Evolutionary conservation across 495 filamentous ascomycete genomes (phyloP).

Genomic region (Hypomontagnella submonticulosa): DNA sequence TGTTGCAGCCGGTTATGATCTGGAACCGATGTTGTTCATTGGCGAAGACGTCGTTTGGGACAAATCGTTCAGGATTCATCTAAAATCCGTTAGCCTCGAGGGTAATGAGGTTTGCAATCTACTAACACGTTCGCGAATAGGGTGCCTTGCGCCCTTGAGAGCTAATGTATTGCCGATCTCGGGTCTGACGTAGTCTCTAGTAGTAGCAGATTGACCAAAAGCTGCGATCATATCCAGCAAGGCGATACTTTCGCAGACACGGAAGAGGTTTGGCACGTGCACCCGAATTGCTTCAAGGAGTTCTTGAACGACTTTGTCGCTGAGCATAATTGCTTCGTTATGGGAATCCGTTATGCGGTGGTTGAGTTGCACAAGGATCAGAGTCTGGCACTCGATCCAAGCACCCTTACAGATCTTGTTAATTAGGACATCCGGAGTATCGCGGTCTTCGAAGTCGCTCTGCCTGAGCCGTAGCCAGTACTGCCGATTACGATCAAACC

Average conservation of each 20-base stretch:
- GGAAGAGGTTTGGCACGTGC: conserved; percentile 77
- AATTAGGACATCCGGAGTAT: conserved; percentile 77
- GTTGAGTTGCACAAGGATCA: conserved; percentile 81
- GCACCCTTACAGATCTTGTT: conserved; percentile 79
- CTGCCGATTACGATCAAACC: conserved; percentile 78
- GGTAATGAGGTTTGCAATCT: not conserved
- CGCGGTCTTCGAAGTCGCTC: conserved; percentile 69
- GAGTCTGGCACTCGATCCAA: conserved; percentile 84
- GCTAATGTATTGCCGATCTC: conserved; percentile 78
- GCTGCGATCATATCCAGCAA: conserved; percentile 90
- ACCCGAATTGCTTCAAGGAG: conserved; percentile 73
- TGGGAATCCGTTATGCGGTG: conserved; percentile 80
- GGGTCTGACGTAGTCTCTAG: conserved; percentile 82
- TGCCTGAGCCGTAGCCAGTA: conserved; percentile 81
- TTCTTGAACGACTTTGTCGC: conserved; percentile 74
- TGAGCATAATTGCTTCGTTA: conserved; percentile 82
- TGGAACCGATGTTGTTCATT: conserved; percentile 82
- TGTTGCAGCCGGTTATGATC: conserved; percentile 96
- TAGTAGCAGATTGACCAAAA: conserved; percentile 82
- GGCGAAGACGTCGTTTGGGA: conserved; percentile 92
- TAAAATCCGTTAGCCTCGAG: conserved; percentile 23
- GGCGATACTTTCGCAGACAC: conserved; percentile 85
- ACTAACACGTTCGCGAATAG: conserved; percentile 80
- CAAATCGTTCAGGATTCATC: conserved; percentile 63
- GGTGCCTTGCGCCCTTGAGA: conserved; percentile 84